phyloP scores from a whole-genome alignment of 148 eudicot species.

The Euryodendron excelsum region DNA sequence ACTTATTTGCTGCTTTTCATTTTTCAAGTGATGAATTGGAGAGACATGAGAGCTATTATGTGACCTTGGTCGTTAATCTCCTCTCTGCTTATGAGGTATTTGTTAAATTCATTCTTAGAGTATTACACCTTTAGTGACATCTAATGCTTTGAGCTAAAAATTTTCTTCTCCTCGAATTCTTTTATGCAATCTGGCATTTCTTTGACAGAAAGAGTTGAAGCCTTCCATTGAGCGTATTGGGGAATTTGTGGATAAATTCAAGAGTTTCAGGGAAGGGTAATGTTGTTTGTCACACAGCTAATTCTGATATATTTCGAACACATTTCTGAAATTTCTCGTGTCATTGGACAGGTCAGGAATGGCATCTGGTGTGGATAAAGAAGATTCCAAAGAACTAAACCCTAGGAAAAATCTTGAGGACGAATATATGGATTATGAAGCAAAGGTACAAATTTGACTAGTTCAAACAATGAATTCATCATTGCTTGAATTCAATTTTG shows the following conservation, averaged over 20 bases:
- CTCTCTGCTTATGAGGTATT: constrained; percentile 80
- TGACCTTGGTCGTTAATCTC: constrained; percentile 62
- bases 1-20: constrained; percentile 12
- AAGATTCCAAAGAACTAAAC: constrained; percentile 41
- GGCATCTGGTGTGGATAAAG: constrained; percentile 36
- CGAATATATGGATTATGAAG: constrained; percentile 89
- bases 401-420: constrained; percentile 83
- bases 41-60: constrained; percentile 72
- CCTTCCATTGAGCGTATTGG: constrained; percentile 72
- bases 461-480: not conserved
- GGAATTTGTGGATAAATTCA: constrained; percentile 77
- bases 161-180: not conserved
- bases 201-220: constrained; percentile 72
- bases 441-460: constrained; percentile 52
- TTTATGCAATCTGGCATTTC: not conserved
- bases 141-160: not conserved
- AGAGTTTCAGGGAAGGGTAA: constrained; percentile 73
- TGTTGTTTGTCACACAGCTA: not conserved
- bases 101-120: not conserved
- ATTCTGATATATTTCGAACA: not conserved
- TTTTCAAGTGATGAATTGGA: constrained; percentile 79
- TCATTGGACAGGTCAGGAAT: constrained; percentile 42
- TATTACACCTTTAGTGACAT: constrained; percentile 1
- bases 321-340: constrained; percentile 6
- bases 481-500: not conserved